Evolutionary conservation across 805 yeast species (phyloP), one percentile per base, ranked within the genome.

Genomic region (Metschnikowia lunata): DNA sequence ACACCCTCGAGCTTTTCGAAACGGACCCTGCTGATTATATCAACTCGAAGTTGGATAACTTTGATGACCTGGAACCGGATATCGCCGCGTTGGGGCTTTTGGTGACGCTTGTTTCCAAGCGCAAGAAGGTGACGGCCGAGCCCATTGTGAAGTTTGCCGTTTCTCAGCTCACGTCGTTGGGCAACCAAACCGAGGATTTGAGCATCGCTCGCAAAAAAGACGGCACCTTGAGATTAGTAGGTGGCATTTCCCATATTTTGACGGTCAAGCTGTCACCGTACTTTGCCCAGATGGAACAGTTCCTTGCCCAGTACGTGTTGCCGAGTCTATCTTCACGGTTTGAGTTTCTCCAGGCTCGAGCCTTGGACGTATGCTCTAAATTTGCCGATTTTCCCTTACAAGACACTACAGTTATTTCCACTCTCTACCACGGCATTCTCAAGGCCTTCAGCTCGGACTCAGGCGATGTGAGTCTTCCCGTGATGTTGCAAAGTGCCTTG

Each of bases 11-110:
- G 52, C 64, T 78, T 5, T 90, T 86, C 66, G 95, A 88, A 49
- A 80, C 76, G 49, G 97, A 90, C 55, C 97, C 97, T 4, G 84
- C 80, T 44, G 97, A 89, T 60, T 93, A 88, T 61, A 80, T 91
- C 43, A 86, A 88, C 61, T 71, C 82, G 41, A 77, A 77, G 42
- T 74, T 88, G 49, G 72, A 69, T 50, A 54, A 60, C 30, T 62
- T 83, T 53, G 93, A 85, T 42, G 80, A 74, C 34, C 57, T 68
- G 33, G 71, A 64, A 47, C 86, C 95, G 7, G 95, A 88, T 60
- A 70, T 79, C 37, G 95, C 96, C 1, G 91, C 96, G 1, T 69
- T 85, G 42, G 78, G 82, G 8, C 74, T 93, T 46, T 66, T 93
- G 48, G 77, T 78, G 27, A 82, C 89, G 1, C 62, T 88, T n/a